phyloP scores from a whole-genome alignment of 1,284 basidiomycete species.

The Fomitiporia mediterranea region DNA sequence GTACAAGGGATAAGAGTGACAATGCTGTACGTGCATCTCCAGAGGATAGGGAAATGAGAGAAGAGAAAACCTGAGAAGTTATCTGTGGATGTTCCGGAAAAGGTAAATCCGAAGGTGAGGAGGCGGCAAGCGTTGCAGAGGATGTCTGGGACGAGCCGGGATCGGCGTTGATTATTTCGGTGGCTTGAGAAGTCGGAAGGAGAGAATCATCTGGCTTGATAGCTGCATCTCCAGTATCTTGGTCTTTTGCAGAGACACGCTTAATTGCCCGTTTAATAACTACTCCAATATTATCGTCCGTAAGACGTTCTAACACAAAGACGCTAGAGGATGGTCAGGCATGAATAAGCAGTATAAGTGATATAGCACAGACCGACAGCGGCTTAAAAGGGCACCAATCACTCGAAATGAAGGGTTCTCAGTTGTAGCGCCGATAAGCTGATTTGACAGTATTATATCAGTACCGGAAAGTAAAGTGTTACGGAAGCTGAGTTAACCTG shows the following conservation, averaged over 20 bases:
- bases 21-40: slow-evolving; percentile 72
- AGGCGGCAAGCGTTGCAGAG: slow-evolving; percentile 22
- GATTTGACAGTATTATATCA: slow-evolving; percentile 19
- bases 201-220: slow-evolving; percentile 15
- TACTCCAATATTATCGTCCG: slow-evolving; percentile 49
- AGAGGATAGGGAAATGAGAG: slow-evolving; percentile 52
- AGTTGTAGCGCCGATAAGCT: slow-evolving; percentile 86
- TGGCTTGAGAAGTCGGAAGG: neutral
- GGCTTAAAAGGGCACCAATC: slow-evolving; percentile 71
- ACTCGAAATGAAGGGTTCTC: slow-evolving; percentile 91
- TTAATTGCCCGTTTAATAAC: slow-evolving; percentile 50
- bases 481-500: slow-evolving; percentile 49
- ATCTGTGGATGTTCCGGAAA: slow-evolving; percentile 40
- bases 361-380: slow-evolving; percentile 61
- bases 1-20: slow-evolving; percentile 58
- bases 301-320: slow-evolving; percentile 58
- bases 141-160: slow-evolving; percentile 23
- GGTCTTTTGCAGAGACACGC: slow-evolving; percentile 31
- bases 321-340: slow-evolving; percentile 41
- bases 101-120: slow-evolving; percentile 10
- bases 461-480: slow-evolving; percentile 21
- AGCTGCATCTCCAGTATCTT: slow-evolving; percentile 21
- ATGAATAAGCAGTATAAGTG: too few relatives aligned
- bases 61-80: slow-evolving; percentile 43
- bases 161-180: slow-evolving; percentile 21